A percentile compares a stretch with the other conserved stretches of the same genome.
Evolutionary conservation across 2,329 filamentous ascomycete genomes (phyloP).

Genomic region (Fusarium piperis): DNA sequence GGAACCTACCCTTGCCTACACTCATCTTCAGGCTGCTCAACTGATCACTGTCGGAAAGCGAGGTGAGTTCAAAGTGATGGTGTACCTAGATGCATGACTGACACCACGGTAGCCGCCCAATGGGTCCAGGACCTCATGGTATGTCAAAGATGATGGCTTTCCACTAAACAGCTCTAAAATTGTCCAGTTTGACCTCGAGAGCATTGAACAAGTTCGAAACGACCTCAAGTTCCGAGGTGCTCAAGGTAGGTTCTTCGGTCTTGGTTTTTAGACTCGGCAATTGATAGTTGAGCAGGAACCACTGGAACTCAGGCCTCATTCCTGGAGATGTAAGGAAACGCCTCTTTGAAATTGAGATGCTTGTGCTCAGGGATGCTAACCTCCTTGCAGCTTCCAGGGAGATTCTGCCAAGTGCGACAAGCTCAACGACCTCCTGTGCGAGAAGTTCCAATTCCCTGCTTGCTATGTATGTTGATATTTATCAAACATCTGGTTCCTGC

Average conservation of each 20-base stretch:
- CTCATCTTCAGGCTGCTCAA: conserved; percentile 10
- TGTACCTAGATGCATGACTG: not conserved
- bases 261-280: not conserved
- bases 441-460: conserved; percentile 63
- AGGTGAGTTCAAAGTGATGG: not conserved
- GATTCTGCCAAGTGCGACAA: conserved; percentile 61
- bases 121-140: not conserved
- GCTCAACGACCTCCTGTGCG: conserved; percentile 65
- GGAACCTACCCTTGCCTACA: not conserved
- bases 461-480: conserved; percentile 48
- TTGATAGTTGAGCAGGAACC: not conserved
- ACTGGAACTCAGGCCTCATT: conserved; percentile 84
- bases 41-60: not conserved
- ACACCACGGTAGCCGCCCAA: not conserved
- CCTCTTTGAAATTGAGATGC: not conserved
- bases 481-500: not conserved
- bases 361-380: not conserved
- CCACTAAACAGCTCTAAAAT: not conserved
- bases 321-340: conserved; percentile 43
- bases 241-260: not conserved
- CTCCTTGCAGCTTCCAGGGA: conserved; percentile 51
- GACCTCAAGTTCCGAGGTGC: not conserved
- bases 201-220: not conserved
- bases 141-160: not conserved
- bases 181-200: not conserved